phyloP scores from a whole-genome alignment of 164 flowering plant genomes.

The Umbellularia californica region DNA sequence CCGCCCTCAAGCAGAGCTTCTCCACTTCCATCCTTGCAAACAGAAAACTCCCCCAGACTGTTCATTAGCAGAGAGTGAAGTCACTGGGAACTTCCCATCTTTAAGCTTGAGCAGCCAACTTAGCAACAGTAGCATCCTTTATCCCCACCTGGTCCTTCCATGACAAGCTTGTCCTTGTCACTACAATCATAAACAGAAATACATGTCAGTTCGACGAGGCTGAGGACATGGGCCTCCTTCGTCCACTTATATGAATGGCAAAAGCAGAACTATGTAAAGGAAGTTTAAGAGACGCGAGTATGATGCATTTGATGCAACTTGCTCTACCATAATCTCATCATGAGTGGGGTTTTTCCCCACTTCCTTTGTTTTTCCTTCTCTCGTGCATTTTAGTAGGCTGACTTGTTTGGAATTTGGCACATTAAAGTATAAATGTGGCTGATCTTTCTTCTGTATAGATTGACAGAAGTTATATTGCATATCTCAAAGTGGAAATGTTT shows the following conservation, averaged over 20 bases:
- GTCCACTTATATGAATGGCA: background rate
- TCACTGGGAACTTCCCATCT: constrained; percentile 1
- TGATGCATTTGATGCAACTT: background rate
- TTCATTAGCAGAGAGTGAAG: background rate
- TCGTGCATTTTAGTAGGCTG: background rate
- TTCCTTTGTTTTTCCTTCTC: background rate
- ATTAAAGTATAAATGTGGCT: constrained; percentile 17
- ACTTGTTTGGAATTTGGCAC: constrained; percentile 5
- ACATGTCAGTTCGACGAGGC: too few species aligned
- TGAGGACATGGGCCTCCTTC: background rate
- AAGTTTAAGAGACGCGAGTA: background rate
- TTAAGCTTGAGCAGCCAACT: constrained; percentile 1
- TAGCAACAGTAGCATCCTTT: constrained; percentile 5
- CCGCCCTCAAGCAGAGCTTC: constrained; percentile 88
- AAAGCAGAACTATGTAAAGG: background rate
- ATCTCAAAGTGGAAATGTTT: background rate
- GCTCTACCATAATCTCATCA: background rate
- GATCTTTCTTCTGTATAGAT: constrained; percentile 12
- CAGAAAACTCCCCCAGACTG: background rate
- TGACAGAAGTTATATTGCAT: background rate
- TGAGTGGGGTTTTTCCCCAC: background rate
- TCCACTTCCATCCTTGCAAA: constrained; percentile 20
- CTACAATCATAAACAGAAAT: background rate
- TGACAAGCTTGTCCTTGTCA: constrained; percentile 19
- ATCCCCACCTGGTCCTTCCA: constrained; percentile 21